Percentiles rank a stretch among this genome's conserved stretches.
Evolutionary conservation across 1,139 yeast species (phyloP).

Genomic region (Diutina mesorugosa): DNA sequence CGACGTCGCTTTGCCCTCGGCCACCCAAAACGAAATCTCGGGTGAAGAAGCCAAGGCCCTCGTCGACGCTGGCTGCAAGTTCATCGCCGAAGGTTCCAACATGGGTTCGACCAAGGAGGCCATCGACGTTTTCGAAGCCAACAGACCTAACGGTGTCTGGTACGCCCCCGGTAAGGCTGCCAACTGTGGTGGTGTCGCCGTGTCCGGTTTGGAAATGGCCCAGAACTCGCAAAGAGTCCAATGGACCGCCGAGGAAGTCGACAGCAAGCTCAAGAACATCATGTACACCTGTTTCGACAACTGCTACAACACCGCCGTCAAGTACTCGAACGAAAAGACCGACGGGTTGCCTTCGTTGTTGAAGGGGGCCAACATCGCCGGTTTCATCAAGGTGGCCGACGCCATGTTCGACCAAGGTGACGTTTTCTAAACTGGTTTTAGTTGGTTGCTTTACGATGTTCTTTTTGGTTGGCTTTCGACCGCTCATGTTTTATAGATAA

Average conservation of each 20-base stretch:
- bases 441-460: not conserved
- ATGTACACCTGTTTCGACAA: conserved; percentile 89
- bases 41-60: conserved; percentile 95
- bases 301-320: conserved; percentile 79
- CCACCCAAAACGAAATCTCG: conserved; percentile 95
- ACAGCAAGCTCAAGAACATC: conserved; percentile 72
- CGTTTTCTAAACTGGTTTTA: conserved; percentile 28
- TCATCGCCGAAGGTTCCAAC: conserved; percentile 97
- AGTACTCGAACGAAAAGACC: conserved; percentile 62
- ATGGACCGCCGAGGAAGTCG: conserved; percentile 88
- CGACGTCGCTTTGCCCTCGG: conserved; percentile 95
- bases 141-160: conserved; percentile 77
- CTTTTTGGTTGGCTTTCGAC: not conserved
- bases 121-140: conserved; percentile 83
- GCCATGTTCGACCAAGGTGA: conserved; percentile 99
- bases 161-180: conserved; percentile 99
- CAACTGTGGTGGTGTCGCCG: conserved; percentile 99
- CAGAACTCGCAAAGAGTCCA: conserved; percentile 91
- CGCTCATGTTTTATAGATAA: not conserved
- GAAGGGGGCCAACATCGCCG: conserved; percentile 98
- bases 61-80: conserved; percentile 84
- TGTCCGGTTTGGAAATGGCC: conserved; percentile 98
- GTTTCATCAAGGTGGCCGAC: conserved; percentile 95
- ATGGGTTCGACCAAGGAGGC: conserved; percentile 99
- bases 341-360: conserved; percentile 72